These are phyloP conservation scores for Exophiala calicioides DNA, from an alignment of 2,329 filamentous ascomycete genomes.

Conservation along the genomic window DNA sequence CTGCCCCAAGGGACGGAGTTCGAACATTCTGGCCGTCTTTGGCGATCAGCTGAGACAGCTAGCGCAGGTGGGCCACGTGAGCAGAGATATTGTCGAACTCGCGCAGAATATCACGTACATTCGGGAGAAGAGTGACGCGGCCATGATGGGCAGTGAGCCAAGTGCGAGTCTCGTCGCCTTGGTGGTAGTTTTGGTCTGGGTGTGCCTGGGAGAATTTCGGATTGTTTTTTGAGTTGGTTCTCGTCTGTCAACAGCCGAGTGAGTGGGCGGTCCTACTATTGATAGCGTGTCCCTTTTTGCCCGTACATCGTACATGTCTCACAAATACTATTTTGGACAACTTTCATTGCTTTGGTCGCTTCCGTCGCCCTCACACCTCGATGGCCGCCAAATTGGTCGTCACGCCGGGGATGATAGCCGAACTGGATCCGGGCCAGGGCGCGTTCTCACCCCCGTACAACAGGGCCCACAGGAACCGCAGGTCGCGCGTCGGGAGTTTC, in stretches of 20 bases:
- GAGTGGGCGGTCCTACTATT: background rate
- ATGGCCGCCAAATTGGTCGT: slow-evolving; percentile 2
- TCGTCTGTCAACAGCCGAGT: background rate
- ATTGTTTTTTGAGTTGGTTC: background rate
- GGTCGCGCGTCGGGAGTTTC: slow-evolving; percentile 24
- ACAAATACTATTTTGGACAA: background rate
- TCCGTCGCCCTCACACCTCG: background rate
- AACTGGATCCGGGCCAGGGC: slow-evolving; percentile 22
- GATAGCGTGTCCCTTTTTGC: too few relatives aligned
- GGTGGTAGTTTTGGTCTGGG: slow-evolving; percentile 19
- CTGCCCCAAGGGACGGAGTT: slow-evolving; percentile 58
- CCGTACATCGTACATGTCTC: too few relatives aligned
- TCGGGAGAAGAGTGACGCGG: slow-evolving; percentile 16
- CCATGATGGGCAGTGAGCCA: background rate
- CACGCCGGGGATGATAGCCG: slow-evolving; percentile 21
- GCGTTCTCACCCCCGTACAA: slow-evolving; percentile 25
- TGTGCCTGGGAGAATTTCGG: slow-evolving; percentile 12
- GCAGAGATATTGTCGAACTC: slow-evolving; percentile 24
- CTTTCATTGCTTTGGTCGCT: background rate
- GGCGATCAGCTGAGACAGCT: slow-evolving; percentile 29
- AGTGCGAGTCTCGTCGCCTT: slow-evolving; percentile 13
- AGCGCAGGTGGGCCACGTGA: slow-evolving; percentile 29
- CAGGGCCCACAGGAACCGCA: slow-evolving; percentile 26
- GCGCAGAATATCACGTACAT: slow-evolving; percentile 27
- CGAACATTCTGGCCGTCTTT: slow-evolving; percentile 34